Percentiles rank a stretch among this genome's conserved stretches.
phyloP scores from a whole-genome alignment of 352 stramenopile species.

The Globisporangium uncinulatum region DNA sequence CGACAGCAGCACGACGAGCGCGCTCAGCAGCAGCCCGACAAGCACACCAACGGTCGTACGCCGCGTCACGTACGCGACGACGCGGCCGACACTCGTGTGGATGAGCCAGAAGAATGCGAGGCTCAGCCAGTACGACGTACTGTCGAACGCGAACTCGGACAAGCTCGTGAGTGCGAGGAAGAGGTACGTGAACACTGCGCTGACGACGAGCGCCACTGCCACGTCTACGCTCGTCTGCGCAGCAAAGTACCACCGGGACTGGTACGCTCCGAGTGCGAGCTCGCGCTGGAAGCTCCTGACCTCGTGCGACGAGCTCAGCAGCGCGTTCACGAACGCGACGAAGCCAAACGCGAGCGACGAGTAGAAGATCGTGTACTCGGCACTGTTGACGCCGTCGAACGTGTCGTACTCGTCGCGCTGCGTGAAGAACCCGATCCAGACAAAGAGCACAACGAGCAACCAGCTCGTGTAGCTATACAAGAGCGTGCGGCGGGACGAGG shows the following conservation, averaged over 20 bases:
- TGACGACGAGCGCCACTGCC: conserved; percentile 11
- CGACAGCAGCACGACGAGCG: conserved; percentile 14
- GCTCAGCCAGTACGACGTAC: conserved; percentile 13
- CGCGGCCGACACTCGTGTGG: conserved; percentile 7
- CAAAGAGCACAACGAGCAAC: conserved; percentile 26
- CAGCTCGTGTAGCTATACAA: conserved; percentile 1
- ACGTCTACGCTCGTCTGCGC: conserved; percentile 58
- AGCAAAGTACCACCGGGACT: conserved; percentile 37
- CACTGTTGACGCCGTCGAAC: conserved; percentile 17
- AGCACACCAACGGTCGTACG: conserved; percentile 10
- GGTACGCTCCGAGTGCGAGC: conserved; percentile 65
- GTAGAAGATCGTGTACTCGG: conserved; percentile 61
- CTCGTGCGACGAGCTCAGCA: conserved; percentile 59
- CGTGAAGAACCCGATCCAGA: conserved; percentile 12
- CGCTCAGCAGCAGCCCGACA: conserved; percentile 2
- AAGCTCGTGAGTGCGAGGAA: conserved; percentile 22
- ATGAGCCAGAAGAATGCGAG: conserved; percentile 12
- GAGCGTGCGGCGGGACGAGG: conserved; percentile 52
- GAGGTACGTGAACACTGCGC: conserved; percentile 18
- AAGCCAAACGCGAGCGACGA: conserved; percentile 57
- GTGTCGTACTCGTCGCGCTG: conserved; percentile 14
- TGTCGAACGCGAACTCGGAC: conserved; percentile 8
- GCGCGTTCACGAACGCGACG: conserved; percentile 44
- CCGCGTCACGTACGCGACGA: conserved; percentile 7
- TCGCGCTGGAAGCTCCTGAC: conserved; percentile 79